Conservation (phyloP, 306 rosid genomes). For the Leucaena leucocephala region DNA sequence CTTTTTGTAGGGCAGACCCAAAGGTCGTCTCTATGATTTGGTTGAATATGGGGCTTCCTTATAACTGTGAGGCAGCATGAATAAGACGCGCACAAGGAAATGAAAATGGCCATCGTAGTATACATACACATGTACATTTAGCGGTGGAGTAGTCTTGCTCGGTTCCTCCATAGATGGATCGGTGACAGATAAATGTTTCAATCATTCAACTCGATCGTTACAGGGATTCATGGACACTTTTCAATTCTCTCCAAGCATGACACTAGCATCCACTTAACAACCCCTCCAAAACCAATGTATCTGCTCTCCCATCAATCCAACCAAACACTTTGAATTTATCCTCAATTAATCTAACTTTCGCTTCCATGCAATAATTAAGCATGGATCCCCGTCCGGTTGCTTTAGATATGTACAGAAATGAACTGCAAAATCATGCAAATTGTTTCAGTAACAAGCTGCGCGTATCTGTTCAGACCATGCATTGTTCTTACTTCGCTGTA, state of each 20-base stretch:
- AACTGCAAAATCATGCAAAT: no score
- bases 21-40: background rate
- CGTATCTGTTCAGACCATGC: no score
- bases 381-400: no score
- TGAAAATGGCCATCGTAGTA: conserved; percentile 1
- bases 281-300: background rate
- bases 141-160: background rate
- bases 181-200: background rate
- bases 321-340: background rate
- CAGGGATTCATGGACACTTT: background rate
- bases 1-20: background rate
- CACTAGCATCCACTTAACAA: background rate
- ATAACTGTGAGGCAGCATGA: background rate
- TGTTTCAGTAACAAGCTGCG: no score
- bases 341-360: background rate
- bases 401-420: no score
- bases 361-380: no score
- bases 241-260: background rate
- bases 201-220: background rate
- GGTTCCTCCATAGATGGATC: background rate
- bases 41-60: background rate
- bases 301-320: background rate
- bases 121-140: background rate
- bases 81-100: background rate
- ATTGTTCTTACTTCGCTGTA: no score